These are phyloP conservation scores for Agrocybe pediades DNA, from an alignment of 768 basidiomycete genomes.

Conservation along the genomic window DNA sequence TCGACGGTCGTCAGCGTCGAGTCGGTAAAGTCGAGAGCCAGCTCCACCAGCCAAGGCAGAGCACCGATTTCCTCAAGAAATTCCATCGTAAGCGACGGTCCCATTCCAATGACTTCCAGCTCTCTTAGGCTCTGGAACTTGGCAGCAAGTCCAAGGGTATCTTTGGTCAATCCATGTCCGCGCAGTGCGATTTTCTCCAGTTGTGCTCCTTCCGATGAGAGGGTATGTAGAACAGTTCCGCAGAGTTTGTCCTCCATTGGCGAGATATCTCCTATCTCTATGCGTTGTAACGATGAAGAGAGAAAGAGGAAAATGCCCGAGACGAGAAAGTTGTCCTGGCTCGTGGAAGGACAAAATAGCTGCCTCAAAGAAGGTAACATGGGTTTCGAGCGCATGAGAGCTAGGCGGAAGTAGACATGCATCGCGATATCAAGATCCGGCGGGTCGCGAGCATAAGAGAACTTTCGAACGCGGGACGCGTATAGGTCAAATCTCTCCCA, in stretches of 20 bases:
- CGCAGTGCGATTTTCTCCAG: constrained; percentile 25
- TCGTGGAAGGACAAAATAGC: constrained; percentile 28
- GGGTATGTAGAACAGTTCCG: constrained; percentile 31
- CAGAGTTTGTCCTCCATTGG: constrained; percentile 33
- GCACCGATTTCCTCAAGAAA: constrained; percentile 24
- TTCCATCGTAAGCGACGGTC: constrained; percentile 19
- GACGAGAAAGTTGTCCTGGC: constrained; percentile 31
- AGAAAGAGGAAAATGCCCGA: constrained; percentile 35
- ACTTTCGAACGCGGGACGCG: constrained; percentile 28
- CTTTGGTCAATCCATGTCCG: constrained; percentile 26
- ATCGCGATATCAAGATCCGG: constrained; percentile 31
- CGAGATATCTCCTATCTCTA: constrained; percentile 30
- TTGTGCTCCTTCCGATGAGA: constrained; percentile 25
- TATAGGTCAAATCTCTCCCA: constrained; percentile 35
- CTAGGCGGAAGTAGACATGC: constrained; percentile 36
- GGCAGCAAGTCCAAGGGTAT: constrained; percentile 24
- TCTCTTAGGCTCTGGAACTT: constrained; percentile 21
- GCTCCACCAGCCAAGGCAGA: constrained; percentile 24
- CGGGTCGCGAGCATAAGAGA: constrained; percentile 30
- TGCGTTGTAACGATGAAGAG: constrained; percentile 26
- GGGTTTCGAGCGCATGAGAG: constrained; percentile 27
- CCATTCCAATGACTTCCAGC: constrained; percentile 29
- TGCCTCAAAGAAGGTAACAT: constrained; percentile 28
- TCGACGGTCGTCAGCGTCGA: constrained; percentile 16
- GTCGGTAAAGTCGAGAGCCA: constrained; percentile 28